Base-by-base conservation (phyloP, 495 filamentous ascomycete genomes). In the Usnea hakonensis region DNA sequence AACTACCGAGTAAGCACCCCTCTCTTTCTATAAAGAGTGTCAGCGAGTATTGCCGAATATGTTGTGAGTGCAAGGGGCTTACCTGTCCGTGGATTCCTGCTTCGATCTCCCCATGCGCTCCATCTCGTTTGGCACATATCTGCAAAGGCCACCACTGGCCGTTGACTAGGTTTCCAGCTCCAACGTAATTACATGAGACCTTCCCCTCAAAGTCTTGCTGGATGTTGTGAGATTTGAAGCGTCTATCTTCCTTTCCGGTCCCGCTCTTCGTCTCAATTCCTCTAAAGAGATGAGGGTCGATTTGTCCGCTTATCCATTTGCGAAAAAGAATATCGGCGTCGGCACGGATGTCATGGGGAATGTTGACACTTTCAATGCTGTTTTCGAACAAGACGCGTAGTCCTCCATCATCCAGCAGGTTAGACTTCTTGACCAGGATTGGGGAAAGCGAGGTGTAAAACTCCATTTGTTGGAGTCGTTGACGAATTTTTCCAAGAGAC, bases 111-210 rank as follows among this genome's bases (percentile, higher is more conserved):
- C 83, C 83, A 53, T 86, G 83, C 9, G 80, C 83, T 2, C 83
- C 83, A 60, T 85, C 83, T 33, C 83, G 73, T 2, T 81, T 57
- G 1, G 77, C 74, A 61, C 73, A 75, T 6, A 85, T 74, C 38
- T 82, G 79, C 2, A 75, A 66, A 0, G 80, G 83, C 80, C 79
- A 85, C 81, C 83, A 85, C 59, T 83, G 76, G 1, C 83, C 83
- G 58, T 78, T 75, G 5, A 77, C 63, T 16, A 85, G 72, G 14
- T 73, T 62, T 38, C 80, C 78, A 33, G 75, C 69, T 10, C 83
- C 83, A 53, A 73, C 63, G 48, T 70, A 69, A 44, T 75, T 73
- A 8, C 72, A 58, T 16, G 65, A 63, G 1, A 65, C 57, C 21
- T 63, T 61, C 16, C 55, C 44, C 0, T 46, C 36, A 58, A 73